phyloP scores from a whole-genome alignment of 176 grass and related monocot species.

The Aegilops longissima region DNA sequence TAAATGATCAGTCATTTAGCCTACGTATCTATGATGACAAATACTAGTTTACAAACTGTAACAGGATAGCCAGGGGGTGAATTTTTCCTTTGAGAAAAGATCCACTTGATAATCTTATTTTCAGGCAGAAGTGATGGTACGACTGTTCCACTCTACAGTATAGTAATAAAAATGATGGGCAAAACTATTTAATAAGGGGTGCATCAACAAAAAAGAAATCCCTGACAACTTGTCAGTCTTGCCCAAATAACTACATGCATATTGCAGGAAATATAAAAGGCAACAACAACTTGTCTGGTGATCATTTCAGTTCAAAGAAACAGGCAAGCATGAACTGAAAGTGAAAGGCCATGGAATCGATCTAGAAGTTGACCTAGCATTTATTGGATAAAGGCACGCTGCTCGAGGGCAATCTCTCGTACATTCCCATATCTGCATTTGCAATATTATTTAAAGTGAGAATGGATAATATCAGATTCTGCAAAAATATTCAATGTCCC shows the following conservation, averaged over 20 bases:
- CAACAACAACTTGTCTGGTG: constrained; percentile 35
- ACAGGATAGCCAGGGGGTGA: constrained; percentile 21
- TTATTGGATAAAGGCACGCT: constrained; percentile 53
- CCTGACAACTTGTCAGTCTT: not conserved
- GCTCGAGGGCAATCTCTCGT: constrained; percentile 35
- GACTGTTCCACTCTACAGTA: not conserved
- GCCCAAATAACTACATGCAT: not conserved
- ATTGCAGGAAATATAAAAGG: constrained; percentile 25
- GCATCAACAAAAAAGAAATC: not conserved
- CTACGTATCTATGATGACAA: constrained; percentile 7
- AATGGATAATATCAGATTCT: constrained; percentile 7
- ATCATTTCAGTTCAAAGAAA: constrained; percentile 37
- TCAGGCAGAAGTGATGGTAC: not conserved
- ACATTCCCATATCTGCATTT: constrained; percentile 34
- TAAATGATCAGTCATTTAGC: not conserved
- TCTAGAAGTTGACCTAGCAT: constrained; percentile 45
- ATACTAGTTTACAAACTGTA: constrained; percentile 21
- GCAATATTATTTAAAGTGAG: constrained; percentile 15
- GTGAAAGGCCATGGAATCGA: constrained; percentile 25
- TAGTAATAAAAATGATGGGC: not conserved
- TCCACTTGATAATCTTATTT: not conserved
- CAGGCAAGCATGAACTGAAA: constrained; percentile 11
- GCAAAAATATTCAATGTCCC: not conserved
- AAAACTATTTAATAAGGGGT: not conserved
- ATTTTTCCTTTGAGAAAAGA: constrained; percentile 5